phyloP scores from a whole-genome alignment of 2,329 filamentous ascomycete genomes.

The Botrytis medusae region DNA sequence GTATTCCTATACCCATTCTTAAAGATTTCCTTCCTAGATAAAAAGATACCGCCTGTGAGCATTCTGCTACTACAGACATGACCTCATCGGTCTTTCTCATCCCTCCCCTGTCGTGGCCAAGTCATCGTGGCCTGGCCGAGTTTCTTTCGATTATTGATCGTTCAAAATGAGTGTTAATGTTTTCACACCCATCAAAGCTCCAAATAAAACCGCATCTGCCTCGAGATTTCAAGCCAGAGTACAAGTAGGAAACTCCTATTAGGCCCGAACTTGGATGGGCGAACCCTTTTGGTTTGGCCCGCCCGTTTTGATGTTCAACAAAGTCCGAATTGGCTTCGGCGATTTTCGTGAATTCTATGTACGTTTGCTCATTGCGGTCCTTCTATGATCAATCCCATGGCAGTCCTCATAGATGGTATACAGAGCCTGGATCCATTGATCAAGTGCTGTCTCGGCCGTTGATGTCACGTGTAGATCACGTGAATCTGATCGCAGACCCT shows the following conservation, averaged over 20 bases:
- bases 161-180: neutral
- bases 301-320: neutral
- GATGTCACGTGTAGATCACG: conserved; percentile 26
- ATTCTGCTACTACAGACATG: neutral
- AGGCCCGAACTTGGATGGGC: neutral
- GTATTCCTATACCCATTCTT: neutral
- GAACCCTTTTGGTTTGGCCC: neutral
- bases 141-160: neutral
- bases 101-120: too few species aligned
- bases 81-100: neutral
- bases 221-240: neutral
- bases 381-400: neutral
- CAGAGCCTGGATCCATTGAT: conserved; percentile 36
- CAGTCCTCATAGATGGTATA: conserved; percentile 35
- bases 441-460: conserved; percentile 30
- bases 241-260: neutral
- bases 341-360: neutral
- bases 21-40: neutral
- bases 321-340: neutral
- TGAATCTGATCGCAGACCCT: conserved; percentile 24
- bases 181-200: neutral
- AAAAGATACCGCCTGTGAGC: neutral
- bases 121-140: neutral
- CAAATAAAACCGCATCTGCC: too few species aligned
- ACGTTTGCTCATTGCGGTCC: neutral